Conservation (phyloP, 1,139 yeast species). For the Pichia sp. region DNA sequence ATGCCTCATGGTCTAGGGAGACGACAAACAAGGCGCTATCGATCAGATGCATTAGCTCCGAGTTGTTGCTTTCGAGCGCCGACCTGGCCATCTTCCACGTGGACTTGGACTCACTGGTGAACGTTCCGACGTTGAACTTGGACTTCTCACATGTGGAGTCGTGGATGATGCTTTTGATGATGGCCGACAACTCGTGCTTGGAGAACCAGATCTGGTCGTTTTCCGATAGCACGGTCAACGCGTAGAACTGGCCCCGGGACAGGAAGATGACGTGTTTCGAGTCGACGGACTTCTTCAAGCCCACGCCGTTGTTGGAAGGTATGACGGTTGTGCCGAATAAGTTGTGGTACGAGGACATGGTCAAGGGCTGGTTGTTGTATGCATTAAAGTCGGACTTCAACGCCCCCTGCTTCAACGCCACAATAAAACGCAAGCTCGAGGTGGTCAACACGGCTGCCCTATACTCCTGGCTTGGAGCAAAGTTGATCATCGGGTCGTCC, state of each 20-base stretch:
- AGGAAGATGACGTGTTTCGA: slow-evolving; percentile 53
- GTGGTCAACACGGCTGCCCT: slow-evolving; percentile 63
- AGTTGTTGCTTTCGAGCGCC: slow-evolving; percentile 44
- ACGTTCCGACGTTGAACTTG: slow-evolving; percentile 59
- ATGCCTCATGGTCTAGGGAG: slow-evolving; percentile 55
- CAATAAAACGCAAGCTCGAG: slow-evolving; percentile 60
- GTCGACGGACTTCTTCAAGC: slow-evolving; percentile 30
- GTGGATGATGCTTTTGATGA: slow-evolving; percentile 47
- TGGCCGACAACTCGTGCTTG: slow-evolving; percentile 50
- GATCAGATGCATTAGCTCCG: slow-evolving; percentile 42
- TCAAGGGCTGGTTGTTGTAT: slow-evolving; percentile 45
- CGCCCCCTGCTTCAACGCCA: slow-evolving; percentile 50
- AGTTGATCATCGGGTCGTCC: slow-evolving; percentile 64
- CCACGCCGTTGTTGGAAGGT: slow-evolving; percentile 46
- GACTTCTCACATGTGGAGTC: slow-evolving; percentile 42
- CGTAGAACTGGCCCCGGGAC: slow-evolving; percentile 60
- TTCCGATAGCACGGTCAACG: slow-evolving; percentile 49
- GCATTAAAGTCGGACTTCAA: slow-evolving; percentile 57
- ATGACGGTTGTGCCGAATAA: slow-evolving; percentile 65
- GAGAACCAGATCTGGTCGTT: slow-evolving; percentile 43
- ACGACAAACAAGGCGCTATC: slow-evolving; percentile 66
- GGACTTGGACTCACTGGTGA: slow-evolving; percentile 62
- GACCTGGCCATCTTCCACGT: slow-evolving; percentile 59
- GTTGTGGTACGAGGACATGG: slow-evolving; percentile 64
- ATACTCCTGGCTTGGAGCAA: slow-evolving; percentile 55